phyloP scores from a whole-genome alignment of 306 rosid genomes.

The Rosa multiflora region DNA sequence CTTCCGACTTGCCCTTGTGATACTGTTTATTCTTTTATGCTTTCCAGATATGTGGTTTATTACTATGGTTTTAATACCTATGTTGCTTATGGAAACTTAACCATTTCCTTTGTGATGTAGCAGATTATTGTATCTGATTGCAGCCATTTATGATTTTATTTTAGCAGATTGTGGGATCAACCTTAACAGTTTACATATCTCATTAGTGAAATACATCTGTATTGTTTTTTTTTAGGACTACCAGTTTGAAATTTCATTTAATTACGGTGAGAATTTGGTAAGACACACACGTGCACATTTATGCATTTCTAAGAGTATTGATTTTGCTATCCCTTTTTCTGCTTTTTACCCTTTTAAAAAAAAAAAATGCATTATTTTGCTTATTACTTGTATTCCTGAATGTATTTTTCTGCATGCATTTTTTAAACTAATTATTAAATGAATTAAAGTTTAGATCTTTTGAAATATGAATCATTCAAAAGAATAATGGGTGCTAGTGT shows the following conservation, averaged over 20 bases:
- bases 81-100: constrained; percentile 30
- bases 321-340: no score
- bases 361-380: not conserved
- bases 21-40: constrained; percentile 23
- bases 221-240: constrained; percentile 11
- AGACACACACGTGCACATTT: not conserved
- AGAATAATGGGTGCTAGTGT: not conserved
- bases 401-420: not conserved
- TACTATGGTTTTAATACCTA: constrained; percentile 33
- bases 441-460: not conserved
- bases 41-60: constrained; percentile 32
- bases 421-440: not conserved
- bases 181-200: constrained; percentile 2
- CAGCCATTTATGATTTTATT: constrained; percentile 41
- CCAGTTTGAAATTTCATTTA: constrained; percentile 2
- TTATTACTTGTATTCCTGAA: not conserved
- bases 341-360: no score
- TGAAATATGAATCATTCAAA: not conserved
- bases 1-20: constrained; percentile 43
- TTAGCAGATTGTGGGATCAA: constrained; percentile 21
- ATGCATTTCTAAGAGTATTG: not conserved
- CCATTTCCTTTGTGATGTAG: constrained; percentile 29
- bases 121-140: constrained; percentile 49
- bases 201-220: constrained; percentile 4
- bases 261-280: constrained; percentile 12